Conservation (phyloP, 768 basidiomycete genomes). For the Podaxis sp. region DNA sequence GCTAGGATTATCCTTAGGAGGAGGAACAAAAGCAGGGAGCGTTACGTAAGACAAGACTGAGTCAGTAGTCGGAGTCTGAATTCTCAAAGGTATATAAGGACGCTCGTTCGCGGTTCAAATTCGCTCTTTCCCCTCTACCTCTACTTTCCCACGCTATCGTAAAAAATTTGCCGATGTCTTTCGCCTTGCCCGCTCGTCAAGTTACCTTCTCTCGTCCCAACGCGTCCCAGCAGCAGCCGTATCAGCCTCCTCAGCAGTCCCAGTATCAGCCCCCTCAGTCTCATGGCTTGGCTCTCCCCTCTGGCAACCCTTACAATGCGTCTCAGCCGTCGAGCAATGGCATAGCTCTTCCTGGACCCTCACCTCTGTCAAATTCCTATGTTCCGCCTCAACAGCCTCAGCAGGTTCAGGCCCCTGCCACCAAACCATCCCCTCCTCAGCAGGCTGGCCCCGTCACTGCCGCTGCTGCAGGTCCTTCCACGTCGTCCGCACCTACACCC, state of each 20-base stretch:
- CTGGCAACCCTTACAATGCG: slow-evolving; percentile 49
- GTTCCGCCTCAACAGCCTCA: slow-evolving; percentile 38
- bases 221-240: slow-evolving; percentile 43
- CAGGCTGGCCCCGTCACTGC: slow-evolving; percentile 36
- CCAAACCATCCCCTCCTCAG: slow-evolving; percentile 25
- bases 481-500: slow-evolving; percentile 45
- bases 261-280: slow-evolving; percentile 37
- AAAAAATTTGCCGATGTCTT: slow-evolving; percentile 46
- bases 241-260: slow-evolving; percentile 42
- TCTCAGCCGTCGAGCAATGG: slow-evolving; percentile 33
- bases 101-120: slow-evolving; percentile 28
- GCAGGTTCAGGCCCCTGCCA: slow-evolving; percentile 24
- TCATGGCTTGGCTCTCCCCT: slow-evolving; percentile 57
- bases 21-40: slow-evolving; percentile 32
- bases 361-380: slow-evolving; percentile 57
- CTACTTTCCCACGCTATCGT: slow-evolving; percentile 42
- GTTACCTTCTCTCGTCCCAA: slow-evolving; percentile 74
- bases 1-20: slow-evolving; percentile 19
- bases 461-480: slow-evolving; percentile 54
- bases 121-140: slow-evolving; percentile 32
- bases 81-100: slow-evolving; percentile 43
- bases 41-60: slow-evolving; percentile 45
- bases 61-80: slow-evolving; percentile 48
- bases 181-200: slow-evolving; percentile 75
- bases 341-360: slow-evolving; percentile 52